Evolutionary conservation across 352 stramenopile genomes (phyloP), one percentile per base, ranked within the genome.

Genomic region (Aphanomyces cochlioides): DNA sequence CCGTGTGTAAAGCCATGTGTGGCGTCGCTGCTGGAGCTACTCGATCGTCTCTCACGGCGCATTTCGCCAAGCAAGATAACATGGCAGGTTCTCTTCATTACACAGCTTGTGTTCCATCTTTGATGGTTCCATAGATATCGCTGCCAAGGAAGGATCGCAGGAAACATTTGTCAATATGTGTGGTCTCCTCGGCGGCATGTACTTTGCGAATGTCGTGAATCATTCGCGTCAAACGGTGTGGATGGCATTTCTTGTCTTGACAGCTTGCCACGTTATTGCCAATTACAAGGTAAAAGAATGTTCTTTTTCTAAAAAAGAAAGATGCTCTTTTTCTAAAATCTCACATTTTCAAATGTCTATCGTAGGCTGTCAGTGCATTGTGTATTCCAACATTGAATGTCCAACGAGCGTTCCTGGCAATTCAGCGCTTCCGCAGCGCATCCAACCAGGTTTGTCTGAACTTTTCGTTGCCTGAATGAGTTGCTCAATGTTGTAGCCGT

Each of bases 81-180:
- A 92, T 92, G 85, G 85, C 85, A 4, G 58, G 57, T 69, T 13
- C 3, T 28, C 28, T 21, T 37, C 19, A 21, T 58, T 54, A 3
- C 5, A 59, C 7, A 28, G 28, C 15, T 36, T 21, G 12, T 17
- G 8, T 12, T 7, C 47, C 5, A 73, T 75, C 7, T 40, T 64
- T 72, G 8, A 38, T 72, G 28, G 13, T 7, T 36, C 21, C 28
- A 84, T 85, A 7, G 96, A 99, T 78, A 90, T 98, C 56, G 91
- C 89, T 36, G 90, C 95, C 45, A 99, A 99, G 75, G 96, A 99
- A 79, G 92, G 87, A 0, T 97, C 93, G 0, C 96, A 99, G 77
- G 96, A 99, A 83, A 98, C 95, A 6, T 81, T 96, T 0, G 94
- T 98, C 6, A 98, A 92, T 71, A 80, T 99, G 4, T 79, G 98